These are phyloP conservation scores for Sordaria brevicollis DNA, from an alignment of 495 filamentous ascomycete species.

Conservation along the genomic window DNA sequence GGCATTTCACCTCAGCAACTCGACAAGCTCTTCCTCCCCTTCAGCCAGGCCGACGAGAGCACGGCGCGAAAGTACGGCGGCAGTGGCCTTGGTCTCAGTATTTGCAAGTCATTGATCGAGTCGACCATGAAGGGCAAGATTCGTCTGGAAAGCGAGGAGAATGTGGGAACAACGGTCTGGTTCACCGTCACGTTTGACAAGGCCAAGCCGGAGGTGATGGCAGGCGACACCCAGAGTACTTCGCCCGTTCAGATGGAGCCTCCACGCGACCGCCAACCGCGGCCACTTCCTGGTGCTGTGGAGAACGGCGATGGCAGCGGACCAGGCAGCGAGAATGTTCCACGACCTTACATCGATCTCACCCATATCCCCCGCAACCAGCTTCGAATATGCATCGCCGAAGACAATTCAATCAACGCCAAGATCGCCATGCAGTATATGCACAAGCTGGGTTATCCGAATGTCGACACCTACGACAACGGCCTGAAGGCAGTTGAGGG, in stretches of 20 bases:
- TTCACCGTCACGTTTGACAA: constrained; percentile 79
- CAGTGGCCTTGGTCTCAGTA: constrained; percentile 80
- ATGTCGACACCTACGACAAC: constrained; percentile 72
- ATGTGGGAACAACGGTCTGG: constrained; percentile 71
- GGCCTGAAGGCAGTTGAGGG: constrained; percentile 80
- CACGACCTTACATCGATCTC: constrained; percentile 50
- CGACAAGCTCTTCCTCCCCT: constrained; percentile 77
- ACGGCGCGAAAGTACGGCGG: constrained; percentile 84
- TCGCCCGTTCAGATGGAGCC: constrained; percentile 21
- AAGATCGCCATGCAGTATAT: constrained; percentile 88
- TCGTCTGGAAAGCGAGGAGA: constrained; percentile 65
- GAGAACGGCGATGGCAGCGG: background rate
- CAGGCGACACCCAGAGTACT: constrained; percentile 39
- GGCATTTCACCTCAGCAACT: constrained; percentile 76
- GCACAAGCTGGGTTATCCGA: constrained; percentile 67
- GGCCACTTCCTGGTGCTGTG: constrained; percentile 11
- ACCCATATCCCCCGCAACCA: constrained; percentile 61
- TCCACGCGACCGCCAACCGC: constrained; percentile 49
- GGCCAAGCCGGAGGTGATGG: constrained; percentile 43
- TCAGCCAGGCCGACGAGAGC: constrained; percentile 81
- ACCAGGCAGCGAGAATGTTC: background rate
- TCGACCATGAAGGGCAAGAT: constrained; percentile 81
- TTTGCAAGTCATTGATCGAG: constrained; percentile 91
- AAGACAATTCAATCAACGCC: constrained; percentile 87
- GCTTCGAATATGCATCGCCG: constrained; percentile 77